Evolutionary conservation across 2,329 filamentous ascomycete species (phyloP).

Genomic region (Alternaria arborescens): DNA sequence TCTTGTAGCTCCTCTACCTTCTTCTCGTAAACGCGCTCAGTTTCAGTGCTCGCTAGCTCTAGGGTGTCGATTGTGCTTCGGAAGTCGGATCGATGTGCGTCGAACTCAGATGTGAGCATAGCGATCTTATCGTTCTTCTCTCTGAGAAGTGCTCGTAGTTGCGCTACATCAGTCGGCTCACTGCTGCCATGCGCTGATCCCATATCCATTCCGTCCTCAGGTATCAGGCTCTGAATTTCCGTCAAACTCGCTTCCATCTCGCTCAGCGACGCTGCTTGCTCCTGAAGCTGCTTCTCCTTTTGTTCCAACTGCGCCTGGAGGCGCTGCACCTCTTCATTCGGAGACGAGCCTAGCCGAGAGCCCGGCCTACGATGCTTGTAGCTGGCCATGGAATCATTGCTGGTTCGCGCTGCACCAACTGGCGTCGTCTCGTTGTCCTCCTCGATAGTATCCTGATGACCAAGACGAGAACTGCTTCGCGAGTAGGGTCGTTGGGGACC

Average conservation of each 20-base stretch:
- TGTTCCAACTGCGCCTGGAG: conserved; percentile 80
- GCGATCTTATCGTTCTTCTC: conserved; percentile 98
- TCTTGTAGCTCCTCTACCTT: conserved; percentile 85
- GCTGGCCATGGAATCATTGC: conserved; percentile 62
- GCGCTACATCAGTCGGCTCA: conserved; percentile 70
- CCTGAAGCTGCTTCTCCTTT: conserved; percentile 84
- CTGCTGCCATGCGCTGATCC: conserved; percentile 56
- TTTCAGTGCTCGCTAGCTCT: conserved; percentile 94
- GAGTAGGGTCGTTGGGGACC: conserved; percentile 57
- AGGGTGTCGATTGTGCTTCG: conserved; percentile 95
- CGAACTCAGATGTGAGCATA: conserved; percentile 92
- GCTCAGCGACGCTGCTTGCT: conserved; percentile 80
- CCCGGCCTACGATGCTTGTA: conserved; percentile 42
- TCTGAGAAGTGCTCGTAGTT: conserved; percentile 81
- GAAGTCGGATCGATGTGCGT: conserved; percentile 93
- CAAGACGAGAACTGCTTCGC: conserved; percentile 57
- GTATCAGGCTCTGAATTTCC: conserved; percentile 81
- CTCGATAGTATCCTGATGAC: conserved; percentile 53
- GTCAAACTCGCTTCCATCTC: conserved; percentile 90
- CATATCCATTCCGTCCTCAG: conserved; percentile 59
- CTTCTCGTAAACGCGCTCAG: conserved; percentile 93
- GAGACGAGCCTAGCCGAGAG: conserved; percentile 45
- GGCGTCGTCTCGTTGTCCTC: conserved; percentile 58
- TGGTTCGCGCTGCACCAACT: conserved; percentile 60
- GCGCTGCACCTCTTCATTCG: conserved; percentile 73